Conservation (phyloP, 805 yeast genomes). For the Nakazawaea laoshanensis region DNA sequence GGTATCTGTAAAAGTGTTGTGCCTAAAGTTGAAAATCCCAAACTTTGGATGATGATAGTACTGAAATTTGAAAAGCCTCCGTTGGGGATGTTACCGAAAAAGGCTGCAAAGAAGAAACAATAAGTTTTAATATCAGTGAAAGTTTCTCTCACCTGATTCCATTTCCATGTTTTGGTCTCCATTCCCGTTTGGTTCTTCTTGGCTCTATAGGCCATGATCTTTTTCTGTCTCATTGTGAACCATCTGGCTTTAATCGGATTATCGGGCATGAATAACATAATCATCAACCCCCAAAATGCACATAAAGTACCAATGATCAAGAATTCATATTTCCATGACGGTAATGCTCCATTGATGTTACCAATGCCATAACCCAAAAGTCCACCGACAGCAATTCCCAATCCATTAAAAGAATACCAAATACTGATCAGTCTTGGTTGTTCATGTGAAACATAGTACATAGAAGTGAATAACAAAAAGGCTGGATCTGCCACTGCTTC, state of each 20-base stretch:
- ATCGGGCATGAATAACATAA: conserved; percentile 17
- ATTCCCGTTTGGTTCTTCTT: conserved; percentile 21
- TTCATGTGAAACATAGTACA: conserved; percentile 51
- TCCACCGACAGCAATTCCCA: conserved; percentile 9
- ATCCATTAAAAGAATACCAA: conserved; percentile 50
- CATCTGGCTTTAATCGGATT: conserved; percentile 18
- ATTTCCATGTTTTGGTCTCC: conserved; percentile 20
- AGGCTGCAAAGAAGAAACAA: conserved; percentile 11
- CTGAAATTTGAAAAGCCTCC: conserved; percentile 16
- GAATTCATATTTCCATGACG: conserved; percentile 11
- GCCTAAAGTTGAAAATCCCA: conserved; percentile 10
- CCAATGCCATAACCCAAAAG: conserved; percentile 9
- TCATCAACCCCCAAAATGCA: conserved; percentile 8
- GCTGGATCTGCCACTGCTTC: conserved; percentile 5
- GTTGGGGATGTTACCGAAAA: conserved; percentile 13
- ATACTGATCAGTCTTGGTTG: conserved; percentile 44
- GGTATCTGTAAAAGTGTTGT: conserved; percentile 10
- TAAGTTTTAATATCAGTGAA: conserved; percentile 17
- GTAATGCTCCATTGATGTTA: conserved; percentile 6
- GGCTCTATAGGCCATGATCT: conserved; percentile 19
- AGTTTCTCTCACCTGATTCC: conserved; percentile 18
- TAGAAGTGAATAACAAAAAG: conserved; percentile 33
- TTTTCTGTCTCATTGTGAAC: conserved; percentile 13
- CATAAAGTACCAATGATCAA: conserved; percentile 8
- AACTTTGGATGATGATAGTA: conserved; percentile 12